A percentile compares a stretch with the other conserved stretches of the same genome.
Evolutionary conservation across 352 stramenopile genomes (phyloP).

Genomic region (Phytophthora citrophthora): DNA sequence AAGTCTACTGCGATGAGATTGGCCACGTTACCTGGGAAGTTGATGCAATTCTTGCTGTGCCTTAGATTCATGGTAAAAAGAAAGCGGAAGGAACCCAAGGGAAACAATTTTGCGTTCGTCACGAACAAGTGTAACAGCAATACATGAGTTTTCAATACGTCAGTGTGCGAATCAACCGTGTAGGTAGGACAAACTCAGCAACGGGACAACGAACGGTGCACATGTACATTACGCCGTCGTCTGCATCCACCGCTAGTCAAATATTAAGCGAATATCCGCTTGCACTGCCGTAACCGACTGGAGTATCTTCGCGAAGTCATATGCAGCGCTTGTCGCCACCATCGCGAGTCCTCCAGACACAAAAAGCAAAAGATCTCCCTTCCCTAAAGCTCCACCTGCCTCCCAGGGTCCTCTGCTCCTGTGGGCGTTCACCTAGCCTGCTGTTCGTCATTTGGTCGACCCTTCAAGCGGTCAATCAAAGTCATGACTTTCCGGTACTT

Average conservation of each 20-base stretch:
- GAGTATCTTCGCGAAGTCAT: constrained; percentile 33
- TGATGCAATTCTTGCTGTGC: constrained; percentile 36
- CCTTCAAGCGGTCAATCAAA: constrained; percentile 70
- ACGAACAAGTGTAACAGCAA: constrained; percentile 5
- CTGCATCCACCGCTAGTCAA: constrained; percentile 28
- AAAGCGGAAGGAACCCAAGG: background rate
- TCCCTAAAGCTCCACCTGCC: constrained; percentile 8
- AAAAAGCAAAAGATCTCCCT: constrained; percentile 22
- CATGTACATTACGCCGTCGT: constrained; percentile 35
- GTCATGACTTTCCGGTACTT: constrained; percentile 73
- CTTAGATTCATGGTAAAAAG: background rate
- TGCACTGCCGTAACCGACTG: constrained; percentile 11
- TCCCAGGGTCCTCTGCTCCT: constrained; percentile 3
- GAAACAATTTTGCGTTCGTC: constrained; percentile 4
- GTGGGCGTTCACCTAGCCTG: constrained; percentile 48
- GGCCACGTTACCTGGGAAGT: constrained; percentile 36
- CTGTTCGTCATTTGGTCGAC: constrained; percentile 53
- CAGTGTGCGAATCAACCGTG: constrained; percentile 4
- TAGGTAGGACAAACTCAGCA: constrained; percentile 11
- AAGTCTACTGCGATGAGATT: constrained; percentile 30
- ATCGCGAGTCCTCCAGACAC: constrained; percentile 23
- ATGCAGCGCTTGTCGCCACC: constrained; percentile 30
- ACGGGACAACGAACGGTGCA: constrained; percentile 40
- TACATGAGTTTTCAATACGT: constrained; percentile 8
- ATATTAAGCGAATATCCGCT: constrained; percentile 26